These are phyloP conservation scores for Salix suchowensis DNA, from an alignment of 345 rosid genomes.

Conservation along the genomic window DNA sequence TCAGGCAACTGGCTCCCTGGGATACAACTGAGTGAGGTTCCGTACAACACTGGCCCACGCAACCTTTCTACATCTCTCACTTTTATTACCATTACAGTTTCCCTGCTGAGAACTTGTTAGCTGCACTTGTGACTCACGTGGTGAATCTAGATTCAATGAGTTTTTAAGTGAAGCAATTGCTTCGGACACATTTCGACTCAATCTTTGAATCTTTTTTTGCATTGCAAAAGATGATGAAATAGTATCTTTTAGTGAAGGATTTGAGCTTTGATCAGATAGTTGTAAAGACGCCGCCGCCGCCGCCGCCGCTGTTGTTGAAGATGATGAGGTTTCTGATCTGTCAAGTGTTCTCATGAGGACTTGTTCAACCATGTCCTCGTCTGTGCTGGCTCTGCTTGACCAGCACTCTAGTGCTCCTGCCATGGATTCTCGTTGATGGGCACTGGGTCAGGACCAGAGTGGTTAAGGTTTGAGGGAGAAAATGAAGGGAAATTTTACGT, in stretches of 20 bases:
- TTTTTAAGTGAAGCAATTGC: conserved; percentile 85
- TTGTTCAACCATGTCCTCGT: conserved; percentile 90
- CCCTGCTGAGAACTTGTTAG: background rate
- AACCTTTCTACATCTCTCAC: conserved; percentile 59
- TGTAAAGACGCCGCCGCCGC: background rate
- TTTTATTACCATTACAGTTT: conserved; percentile 15
- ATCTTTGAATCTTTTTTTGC: conserved; percentile 76
- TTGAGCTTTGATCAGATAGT: background rate
- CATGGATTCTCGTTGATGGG: conserved; percentile 29
- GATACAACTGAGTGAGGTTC: conserved; percentile 84
- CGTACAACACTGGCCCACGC: conserved; percentile 89
- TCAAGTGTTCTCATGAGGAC: conserved; percentile 78
- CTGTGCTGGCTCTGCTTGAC: conserved; percentile 80
- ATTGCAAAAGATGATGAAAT: conserved; percentile 39
- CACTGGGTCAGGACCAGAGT: background rate
- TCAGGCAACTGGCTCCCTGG: conserved; percentile 95
- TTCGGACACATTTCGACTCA: conserved; percentile 80
- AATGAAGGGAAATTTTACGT: too few relatives aligned
- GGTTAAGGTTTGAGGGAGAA: background rate
- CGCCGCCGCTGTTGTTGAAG: background rate
- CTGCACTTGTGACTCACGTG: conserved; percentile 29
- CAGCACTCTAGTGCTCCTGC: conserved; percentile 98
- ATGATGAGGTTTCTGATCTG: conserved; percentile 37
- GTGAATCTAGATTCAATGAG: conserved; percentile 72
- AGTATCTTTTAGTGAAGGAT: conserved; percentile 8